Percentiles rank a stretch among this genome's conserved stretches.
These are phyloP conservation scores for Trypanosoma conorhini DNA, from an alignment of 208 protist genomes.

Conservation along the genomic window DNA sequence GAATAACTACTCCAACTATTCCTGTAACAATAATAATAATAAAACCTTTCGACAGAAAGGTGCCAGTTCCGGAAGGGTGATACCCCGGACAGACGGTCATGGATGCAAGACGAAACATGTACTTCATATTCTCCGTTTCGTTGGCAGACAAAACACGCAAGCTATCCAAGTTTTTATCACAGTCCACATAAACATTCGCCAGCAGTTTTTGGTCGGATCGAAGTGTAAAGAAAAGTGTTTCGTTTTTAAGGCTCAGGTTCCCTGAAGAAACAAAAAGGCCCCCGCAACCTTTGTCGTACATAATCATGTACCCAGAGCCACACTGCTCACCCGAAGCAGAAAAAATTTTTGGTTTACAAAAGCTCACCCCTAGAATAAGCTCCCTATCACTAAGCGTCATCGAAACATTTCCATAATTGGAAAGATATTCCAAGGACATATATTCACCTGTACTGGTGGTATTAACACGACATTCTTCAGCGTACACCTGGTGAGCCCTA, in stretches of 20 bases:
- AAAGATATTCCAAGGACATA: constrained; percentile 22
- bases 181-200: constrained; percentile 8
- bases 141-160: constrained; percentile 9
- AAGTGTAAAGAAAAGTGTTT: constrained; percentile 16
- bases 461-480: constrained; percentile 9
- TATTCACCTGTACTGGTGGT: background rate
- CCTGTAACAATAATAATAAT: constrained; percentile 23
- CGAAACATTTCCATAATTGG: constrained; percentile 22
- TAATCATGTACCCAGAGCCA: constrained; percentile 19
- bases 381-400: background rate
- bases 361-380: constrained; percentile 16
- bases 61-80: background rate
- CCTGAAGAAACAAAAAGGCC: constrained; percentile 6
- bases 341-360: constrained; percentile 12
- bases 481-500: background rate
- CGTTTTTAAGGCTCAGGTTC: background rate
- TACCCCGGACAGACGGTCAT: constrained; percentile 17
- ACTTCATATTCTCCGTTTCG: background rate
- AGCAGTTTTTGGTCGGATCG: background rate
- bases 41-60: constrained; percentile 12
- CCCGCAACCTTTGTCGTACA: constrained; percentile 9
- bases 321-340: background rate
- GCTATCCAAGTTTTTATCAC: background rate
- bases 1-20: constrained; percentile 20
- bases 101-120: constrained; percentile 17